Conservation (phyloP, 257 asterid genomes). For the Nemophila menziesii region DNA sequence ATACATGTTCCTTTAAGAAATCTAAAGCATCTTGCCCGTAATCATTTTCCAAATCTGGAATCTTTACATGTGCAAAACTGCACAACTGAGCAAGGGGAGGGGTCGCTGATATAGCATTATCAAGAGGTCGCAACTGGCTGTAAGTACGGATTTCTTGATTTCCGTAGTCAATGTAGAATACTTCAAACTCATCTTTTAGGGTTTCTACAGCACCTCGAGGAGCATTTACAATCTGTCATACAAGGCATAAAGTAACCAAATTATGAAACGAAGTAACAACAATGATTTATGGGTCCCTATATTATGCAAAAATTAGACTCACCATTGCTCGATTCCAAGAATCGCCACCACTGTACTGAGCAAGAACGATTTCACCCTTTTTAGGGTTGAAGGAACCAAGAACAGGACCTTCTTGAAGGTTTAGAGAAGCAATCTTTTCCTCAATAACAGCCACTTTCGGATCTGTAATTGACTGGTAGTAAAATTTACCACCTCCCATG, state of each 20-base stretch:
- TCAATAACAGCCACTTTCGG: constrained; percentile 72
- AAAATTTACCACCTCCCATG: constrained; percentile 84
- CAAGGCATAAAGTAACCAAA: constrained; percentile 6
- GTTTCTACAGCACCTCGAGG: constrained; percentile 74
- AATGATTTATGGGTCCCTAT: neutral
- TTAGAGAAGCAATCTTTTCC: constrained; percentile 72
- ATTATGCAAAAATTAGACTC: constrained; percentile 13
- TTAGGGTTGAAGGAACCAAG: constrained; percentile 83
- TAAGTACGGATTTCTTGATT: constrained; percentile 77
- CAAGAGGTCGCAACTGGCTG: constrained; percentile 69
- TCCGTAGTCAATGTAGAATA: constrained; percentile 84
- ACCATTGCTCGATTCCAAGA: constrained; percentile 99
- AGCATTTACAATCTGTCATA: constrained; percentile 54
- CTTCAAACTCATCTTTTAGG: constrained; percentile 69
- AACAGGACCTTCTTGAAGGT: constrained; percentile 72
- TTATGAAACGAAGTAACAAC: neutral
- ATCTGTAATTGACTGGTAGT: constrained; percentile 69
- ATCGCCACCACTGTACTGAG: constrained; percentile 80
- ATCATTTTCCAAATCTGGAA: constrained; percentile 67
- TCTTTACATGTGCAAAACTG: constrained; percentile 67
- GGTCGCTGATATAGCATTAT: constrained; percentile 52
- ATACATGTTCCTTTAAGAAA: constrained; percentile 53
- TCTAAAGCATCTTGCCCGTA: constrained; percentile 83
- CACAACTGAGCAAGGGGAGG: constrained; percentile 96
- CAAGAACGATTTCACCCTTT: constrained; percentile 76